phyloP scores from a whole-genome alignment of 352 stramenopile genomes.

The Phytophthora crassamura region DNA sequence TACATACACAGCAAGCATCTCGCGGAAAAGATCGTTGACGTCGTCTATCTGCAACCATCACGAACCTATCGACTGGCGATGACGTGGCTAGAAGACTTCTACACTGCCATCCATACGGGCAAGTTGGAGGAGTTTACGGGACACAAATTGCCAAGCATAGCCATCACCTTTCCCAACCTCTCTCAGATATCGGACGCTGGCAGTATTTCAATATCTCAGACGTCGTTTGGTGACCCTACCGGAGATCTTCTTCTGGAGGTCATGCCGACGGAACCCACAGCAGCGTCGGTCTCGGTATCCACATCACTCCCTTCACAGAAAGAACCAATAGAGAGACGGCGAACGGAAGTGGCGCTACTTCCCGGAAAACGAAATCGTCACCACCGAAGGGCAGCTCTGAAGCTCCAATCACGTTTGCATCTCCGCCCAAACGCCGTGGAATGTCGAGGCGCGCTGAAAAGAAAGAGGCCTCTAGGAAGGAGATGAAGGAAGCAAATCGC shows the following conservation, averaged over 20 bases:
- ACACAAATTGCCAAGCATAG: neutral
- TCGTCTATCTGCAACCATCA: slow-evolving; percentile 11
- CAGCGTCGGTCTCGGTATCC: too few species aligned
- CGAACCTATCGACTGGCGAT: slow-evolving; percentile 5
- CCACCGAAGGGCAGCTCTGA: neutral
- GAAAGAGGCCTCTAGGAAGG: neutral
- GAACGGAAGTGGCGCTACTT: neutral
- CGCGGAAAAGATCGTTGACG: slow-evolving; percentile 12
- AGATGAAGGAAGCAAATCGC: slow-evolving; percentile 3
- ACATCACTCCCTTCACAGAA: too few species aligned
- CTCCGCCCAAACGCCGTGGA: neutral
- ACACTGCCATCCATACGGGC: slow-evolving; percentile 1
- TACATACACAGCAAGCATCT: slow-evolving; percentile 10
- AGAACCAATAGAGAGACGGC: too few species aligned
- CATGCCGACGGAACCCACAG: too few species aligned
- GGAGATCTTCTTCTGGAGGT: neutral
- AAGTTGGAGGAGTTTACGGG: slow-evolving; percentile 9
- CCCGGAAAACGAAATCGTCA: too few species aligned
- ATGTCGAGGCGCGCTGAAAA: slow-evolving; percentile 2
- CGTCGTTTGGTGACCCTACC: slow-evolving; percentile 1
- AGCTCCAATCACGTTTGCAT: neutral
- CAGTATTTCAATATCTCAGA: neutral
- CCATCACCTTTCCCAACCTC: neutral
- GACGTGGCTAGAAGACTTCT: slow-evolving; percentile 10
- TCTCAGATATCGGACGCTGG: neutral